Conservation (phyloP, 2,329 filamentous ascomycete genomes). For the Aspergillus bombycis region DNA sequence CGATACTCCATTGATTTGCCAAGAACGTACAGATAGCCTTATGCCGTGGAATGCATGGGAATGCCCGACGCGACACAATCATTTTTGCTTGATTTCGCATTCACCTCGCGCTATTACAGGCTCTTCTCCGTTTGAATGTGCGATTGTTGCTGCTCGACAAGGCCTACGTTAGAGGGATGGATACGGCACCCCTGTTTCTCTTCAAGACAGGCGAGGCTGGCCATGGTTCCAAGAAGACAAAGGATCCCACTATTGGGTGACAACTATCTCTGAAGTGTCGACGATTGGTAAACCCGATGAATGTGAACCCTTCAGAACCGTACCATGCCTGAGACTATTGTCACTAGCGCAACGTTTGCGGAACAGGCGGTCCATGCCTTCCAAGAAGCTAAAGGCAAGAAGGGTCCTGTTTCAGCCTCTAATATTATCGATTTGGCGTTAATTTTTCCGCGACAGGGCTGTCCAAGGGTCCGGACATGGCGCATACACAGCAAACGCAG, state of each 20-base stretch:
- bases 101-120: neutral
- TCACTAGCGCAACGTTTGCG: neutral
- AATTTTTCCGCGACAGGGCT: no score
- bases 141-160: neutral
- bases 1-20: neutral
- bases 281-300: neutral
- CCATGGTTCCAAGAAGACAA: neutral
- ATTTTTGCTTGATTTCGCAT: neutral
- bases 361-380: neutral
- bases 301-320: neutral
- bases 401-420: neutral
- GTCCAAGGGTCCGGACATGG: neutral
- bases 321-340: neutral
- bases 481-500: neutral
- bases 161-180: neutral
- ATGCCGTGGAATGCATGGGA: no score
- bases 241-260: neutral
- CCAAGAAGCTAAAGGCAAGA: neutral
- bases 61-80: no score
- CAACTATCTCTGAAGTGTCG: no score
- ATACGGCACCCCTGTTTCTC: neutral
- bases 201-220: neutral
- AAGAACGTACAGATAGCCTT: no score
- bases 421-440: neutral
- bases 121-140: neutral